Conservation (phyloP, 163 green algal genomes). For the Picocystis sp. region DNA sequence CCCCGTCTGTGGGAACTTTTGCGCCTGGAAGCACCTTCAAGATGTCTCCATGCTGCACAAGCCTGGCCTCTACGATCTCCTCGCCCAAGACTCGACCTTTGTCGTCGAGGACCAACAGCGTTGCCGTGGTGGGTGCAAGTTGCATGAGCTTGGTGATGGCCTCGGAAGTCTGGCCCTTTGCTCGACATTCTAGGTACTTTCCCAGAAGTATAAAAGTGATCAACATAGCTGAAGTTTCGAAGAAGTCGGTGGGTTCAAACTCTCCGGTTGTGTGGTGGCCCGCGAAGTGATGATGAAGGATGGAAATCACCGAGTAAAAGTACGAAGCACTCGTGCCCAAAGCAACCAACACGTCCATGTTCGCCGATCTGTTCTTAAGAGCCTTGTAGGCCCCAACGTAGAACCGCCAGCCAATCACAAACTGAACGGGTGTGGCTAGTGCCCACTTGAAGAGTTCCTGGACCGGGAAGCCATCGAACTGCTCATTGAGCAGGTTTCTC, state of each 20-base stretch:
- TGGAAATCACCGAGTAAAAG: slow-evolving; percentile 61
- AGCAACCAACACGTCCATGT: slow-evolving; percentile 97
- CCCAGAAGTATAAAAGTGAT: slow-evolving; percentile 93
- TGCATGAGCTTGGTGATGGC: slow-evolving; percentile 58
- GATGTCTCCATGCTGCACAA: slow-evolving; percentile 66
- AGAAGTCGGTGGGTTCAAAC: slow-evolving; percentile 63
- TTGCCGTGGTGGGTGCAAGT: slow-evolving; percentile 50
- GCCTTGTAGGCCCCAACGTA: slow-evolving; percentile 48
- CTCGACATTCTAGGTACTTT: slow-evolving; percentile 82
- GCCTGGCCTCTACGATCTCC: slow-evolving; percentile 35
- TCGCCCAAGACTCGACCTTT: slow-evolving; percentile 23
- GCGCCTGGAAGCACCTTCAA: slow-evolving; percentile 25
- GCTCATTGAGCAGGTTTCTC: slow-evolving; percentile 7
- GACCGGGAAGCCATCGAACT: slow-evolving; percentile 19
- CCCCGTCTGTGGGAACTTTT: slow-evolving; percentile 18
- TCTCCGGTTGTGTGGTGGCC: slow-evolving; percentile 18
- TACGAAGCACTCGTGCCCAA: slow-evolving; percentile 88
- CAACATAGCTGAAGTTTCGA: slow-evolving; percentile 91
- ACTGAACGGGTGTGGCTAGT: slow-evolving; percentile 81
- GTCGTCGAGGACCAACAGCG: slow-evolving; percentile 33
- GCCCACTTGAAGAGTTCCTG: slow-evolving; percentile 61
- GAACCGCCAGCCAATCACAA: slow-evolving; percentile 77
- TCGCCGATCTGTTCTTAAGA: slow-evolving; percentile 52
- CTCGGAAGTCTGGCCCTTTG: slow-evolving; percentile 71
- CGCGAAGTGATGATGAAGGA: slow-evolving; percentile 49